Conservation (phyloP, 441 rosid genomes). For the Adansonia grandidieri region DNA sequence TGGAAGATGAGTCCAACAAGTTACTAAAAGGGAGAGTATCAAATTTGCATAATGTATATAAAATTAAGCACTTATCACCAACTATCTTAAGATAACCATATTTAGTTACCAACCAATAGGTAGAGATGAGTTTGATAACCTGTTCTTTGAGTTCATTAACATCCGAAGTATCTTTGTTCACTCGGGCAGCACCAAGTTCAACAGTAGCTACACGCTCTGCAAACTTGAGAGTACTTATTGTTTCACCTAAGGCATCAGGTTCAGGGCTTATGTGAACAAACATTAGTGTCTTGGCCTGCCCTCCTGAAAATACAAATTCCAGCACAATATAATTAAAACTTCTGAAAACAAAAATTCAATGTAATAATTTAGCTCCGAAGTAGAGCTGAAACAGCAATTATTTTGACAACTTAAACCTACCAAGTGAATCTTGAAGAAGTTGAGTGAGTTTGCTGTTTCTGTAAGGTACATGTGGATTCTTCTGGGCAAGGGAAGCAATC, state of each 20-base stretch:
- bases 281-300: conserved; percentile 83
- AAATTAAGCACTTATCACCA: too few relatives aligned
- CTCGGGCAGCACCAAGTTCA: conserved; percentile 73
- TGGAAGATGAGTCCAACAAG: conserved; percentile 33
- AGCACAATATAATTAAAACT: conserved; percentile 8
- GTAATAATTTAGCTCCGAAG: conserved; percentile 8
- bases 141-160: conserved; percentile 78
- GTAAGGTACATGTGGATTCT: conserved; percentile 74
- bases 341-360: neutral
- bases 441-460: conserved; percentile 85
- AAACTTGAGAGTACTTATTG: conserved; percentile 75
- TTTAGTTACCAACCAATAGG: neutral
- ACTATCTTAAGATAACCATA: neutral
- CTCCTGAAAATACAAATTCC: conserved; percentile 49
- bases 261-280: conserved; percentile 83
- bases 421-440: conserved; percentile 78
- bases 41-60: neutral
- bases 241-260: conserved; percentile 66
- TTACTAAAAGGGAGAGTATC: neutral
- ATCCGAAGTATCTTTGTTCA: conserved; percentile 60
- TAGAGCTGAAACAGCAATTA: neutral
- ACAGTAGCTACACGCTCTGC: conserved; percentile 81
- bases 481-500: conserved; percentile 74
- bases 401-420: conserved; percentile 36
- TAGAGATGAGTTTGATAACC: conserved; percentile 34